phyloP scores from a whole-genome alignment of 2,329 filamentous ascomycete species.

The Aspergillus sclerotialis region DNA sequence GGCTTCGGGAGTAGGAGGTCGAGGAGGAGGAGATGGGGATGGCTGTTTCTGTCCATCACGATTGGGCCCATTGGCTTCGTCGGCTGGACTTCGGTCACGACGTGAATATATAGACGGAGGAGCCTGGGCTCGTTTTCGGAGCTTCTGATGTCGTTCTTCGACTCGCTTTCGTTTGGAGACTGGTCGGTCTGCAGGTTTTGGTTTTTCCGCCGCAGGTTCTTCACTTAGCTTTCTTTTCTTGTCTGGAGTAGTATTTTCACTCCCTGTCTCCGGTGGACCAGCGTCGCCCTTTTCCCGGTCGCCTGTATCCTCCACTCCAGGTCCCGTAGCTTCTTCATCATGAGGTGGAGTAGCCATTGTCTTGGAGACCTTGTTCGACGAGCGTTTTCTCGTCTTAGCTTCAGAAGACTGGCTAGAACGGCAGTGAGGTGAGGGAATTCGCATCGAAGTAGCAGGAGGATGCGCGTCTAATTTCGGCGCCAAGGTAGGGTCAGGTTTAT shows the following conservation, averaged over 20 bases:
- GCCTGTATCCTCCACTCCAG: too few species aligned
- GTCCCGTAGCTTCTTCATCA: too few species aligned
- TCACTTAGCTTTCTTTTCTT: constrained; percentile 25
- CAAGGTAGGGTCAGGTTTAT: background rate
- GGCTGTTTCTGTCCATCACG: constrained; percentile 24
- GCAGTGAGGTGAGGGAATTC: too few species aligned
- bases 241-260: constrained; percentile 3
- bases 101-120: constrained; percentile 35
- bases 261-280: too few species aligned
- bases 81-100: constrained; percentile 21
- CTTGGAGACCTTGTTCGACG: too few species aligned
- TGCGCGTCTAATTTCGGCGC: background rate
- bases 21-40: constrained; percentile 34
- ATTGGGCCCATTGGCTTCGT: constrained; percentile 8
- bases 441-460: too few species aligned
- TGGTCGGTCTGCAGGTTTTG: constrained; percentile 19
- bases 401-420: background rate
- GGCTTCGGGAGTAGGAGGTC: constrained; percentile 34
- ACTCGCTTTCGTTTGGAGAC: constrained; percentile 31
- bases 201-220: constrained; percentile 14
- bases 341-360: too few species aligned
- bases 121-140: constrained; percentile 28
- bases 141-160: constrained; percentile 32
- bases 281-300: too few species aligned
- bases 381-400: background rate